Base-by-base conservation (phyloP, 2,329 filamentous ascomycete genomes). In the Cladosporium sphaerospermum region DNA sequence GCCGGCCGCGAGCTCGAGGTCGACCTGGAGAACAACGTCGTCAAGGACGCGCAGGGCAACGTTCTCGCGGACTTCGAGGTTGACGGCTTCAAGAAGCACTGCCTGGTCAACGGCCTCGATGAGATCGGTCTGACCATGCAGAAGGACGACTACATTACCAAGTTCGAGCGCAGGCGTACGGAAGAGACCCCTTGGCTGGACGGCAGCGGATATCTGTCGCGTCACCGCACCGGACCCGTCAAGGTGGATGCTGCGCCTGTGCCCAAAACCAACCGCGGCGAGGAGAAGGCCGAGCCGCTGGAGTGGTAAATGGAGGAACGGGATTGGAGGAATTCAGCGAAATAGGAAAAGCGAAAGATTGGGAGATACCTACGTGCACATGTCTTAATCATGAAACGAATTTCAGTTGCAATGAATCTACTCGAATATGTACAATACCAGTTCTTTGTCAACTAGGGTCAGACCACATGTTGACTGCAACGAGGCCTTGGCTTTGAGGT, bases 101-200 rank as follows among this genome's bases (percentile, higher is more conserved):
- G 92, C 71, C 75, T 97, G 47, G 72, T 95, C 64, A 95, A 97
- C 67, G 92, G 92, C 0, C 82, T 97, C 9, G 92, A 97, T 68
- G 93, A 97, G 63, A 97, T 97, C 64, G 92, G 92, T 34, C 75
- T 97, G 59, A 97, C 92, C 5, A 89, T 96, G 79, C 88, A 95
- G 74, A 81, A 88, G 73, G 90, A 93, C 59, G 86, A 90, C 57
- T 90, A 95, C 79, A 96, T 97, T 67, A 75, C 80, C 54, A 79
- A 79, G 56, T 96, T 93, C 65, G 92, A 97, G 81, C 75, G 76
- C 63, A 85, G 84, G 71, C 82, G 90, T 68, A 86, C 86, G 9
- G 72, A 78, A 49, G 81, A 89, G 57, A 95, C 88, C 18, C 92
- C 93, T 2, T 97, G 92, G 92, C 74, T 97, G 60, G 89, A 96